Evolutionary conservation across 129 eudicot genomes (phyloP), one percentile per base, ranked within the genome.

Genomic region (Scalesia atractyloides): DNA sequence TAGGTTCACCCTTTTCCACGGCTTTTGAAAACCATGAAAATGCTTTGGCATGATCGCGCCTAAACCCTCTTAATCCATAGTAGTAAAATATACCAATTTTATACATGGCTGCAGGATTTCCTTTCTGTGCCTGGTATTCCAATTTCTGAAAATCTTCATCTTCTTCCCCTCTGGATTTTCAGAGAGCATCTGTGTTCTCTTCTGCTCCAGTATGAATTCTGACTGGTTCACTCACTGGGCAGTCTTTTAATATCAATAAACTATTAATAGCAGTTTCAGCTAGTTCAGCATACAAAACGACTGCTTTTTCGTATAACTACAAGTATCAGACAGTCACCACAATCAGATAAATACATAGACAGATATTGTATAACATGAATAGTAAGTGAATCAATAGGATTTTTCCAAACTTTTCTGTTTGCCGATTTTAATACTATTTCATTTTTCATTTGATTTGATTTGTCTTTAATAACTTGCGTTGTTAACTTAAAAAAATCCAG

Each of bases 121-220:
- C 99, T 84, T 90, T 90, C 69, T 7, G 97, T 24, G 97, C 97
- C 76, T 90, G 97, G 77, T 90, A 95, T 69, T 94, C 99, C 84
- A 88, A 64, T 17, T 90, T 90, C 79, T 90, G 97, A 67, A 94
- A 94, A 76, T 94, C 99, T 77, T 94, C 99, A 53, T 94, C 99
- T 56, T 94, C 97, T 72, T 90, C 98, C 48, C 98, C 98, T 74
- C 90, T 79, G 8, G 98, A 94, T 81, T 87, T 94, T 77, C 98
- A 81, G 57, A 94, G 68, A 22, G 96, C 97, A 73, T 88, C 99
- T 81, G 90, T 90, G 69, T 94, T 94, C 62, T 94, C 98, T 83
- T 94, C 99, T 7, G 94, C 89, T 34, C 99, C 99, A 22, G 15
- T 91, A 69, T 94, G 99, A 44, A 90, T 90, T 81, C 99, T 81